A percentile compares a stretch with the other conserved stretches of the same genome.
phyloP scores from a whole-genome alignment of 805 yeast genomes.

The Zygoascus ofunaensis region DNA sequence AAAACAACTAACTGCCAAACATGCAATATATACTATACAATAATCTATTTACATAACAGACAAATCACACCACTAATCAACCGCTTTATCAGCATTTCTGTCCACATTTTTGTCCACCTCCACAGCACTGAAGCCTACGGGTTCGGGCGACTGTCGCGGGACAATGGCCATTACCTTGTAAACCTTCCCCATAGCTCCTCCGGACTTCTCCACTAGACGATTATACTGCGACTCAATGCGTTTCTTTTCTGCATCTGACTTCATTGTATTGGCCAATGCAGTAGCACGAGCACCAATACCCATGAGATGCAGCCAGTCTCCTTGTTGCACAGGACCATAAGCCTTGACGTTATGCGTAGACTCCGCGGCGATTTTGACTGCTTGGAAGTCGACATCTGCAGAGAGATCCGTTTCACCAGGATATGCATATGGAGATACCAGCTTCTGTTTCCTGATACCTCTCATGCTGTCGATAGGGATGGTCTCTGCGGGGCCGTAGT shows the following conservation, averaged over 20 bases:
- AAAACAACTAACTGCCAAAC: no score
- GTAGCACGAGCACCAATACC: constrained; percentile 64
- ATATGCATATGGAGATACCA: constrained; percentile 62
- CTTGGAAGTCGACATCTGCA: constrained; percentile 73
- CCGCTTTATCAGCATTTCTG: not conserved
- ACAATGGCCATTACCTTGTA: constrained; percentile 63
- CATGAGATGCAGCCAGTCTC: constrained; percentile 66
- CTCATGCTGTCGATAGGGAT: constrained; percentile 67
- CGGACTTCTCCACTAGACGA: constrained; percentile 53
- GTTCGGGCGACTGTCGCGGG: constrained; percentile 35
- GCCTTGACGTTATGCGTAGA: constrained; percentile 23
- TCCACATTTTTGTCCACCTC: constrained; percentile 1
- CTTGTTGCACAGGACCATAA: constrained; percentile 63
- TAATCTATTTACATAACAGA: constrained; percentile 1
- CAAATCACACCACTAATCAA: not conserved
- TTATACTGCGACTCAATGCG: constrained; percentile 48
- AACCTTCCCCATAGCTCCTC: constrained; percentile 62
- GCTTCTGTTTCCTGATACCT: constrained; percentile 62
- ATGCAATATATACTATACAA: no score
- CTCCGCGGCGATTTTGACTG: constrained; percentile 35
- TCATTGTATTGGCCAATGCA: constrained; percentile 36
- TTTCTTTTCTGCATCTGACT: constrained; percentile 38
- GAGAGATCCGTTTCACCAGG: constrained; percentile 81
- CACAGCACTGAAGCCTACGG: constrained; percentile 48
- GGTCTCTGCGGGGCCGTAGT: constrained; percentile 57